Base-by-base conservation (phyloP, 768 basidiomycete genomes). In the Rossbeevera mucosa region DNA sequence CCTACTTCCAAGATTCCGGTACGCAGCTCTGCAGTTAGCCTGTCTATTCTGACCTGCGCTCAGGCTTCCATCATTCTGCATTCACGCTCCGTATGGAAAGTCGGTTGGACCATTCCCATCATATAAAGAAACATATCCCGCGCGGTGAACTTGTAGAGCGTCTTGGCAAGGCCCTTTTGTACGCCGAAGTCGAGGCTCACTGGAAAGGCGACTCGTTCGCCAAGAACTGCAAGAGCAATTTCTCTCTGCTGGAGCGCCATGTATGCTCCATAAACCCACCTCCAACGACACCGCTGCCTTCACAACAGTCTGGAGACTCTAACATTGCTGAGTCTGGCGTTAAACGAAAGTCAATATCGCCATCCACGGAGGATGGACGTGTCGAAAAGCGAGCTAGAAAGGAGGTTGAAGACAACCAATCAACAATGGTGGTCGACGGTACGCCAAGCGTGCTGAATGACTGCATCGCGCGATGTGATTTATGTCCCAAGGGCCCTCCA, bases 1-100 rank as follows among this genome's bases (percentile, higher is more conserved):
- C 91, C 2, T 93, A 91, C 63, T 81, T 93, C 57, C 76, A 84
- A 58, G 91, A 93, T 60, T 90, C 88, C 28, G 90, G 90, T 88
- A 18, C 50, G 44, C 26, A 29, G n/a, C 22, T 13, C 11, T 31
- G 36, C 13, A 24, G 28, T 44, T 45, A 16, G 14, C 48, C 20
- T 14, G 30, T 29, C 50, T 40, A 43, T 53, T 58, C 53, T 57
- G 20, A 54, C 50, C 44, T 24, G 30, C 13, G 25, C 11, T 36
- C 51, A 91, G 91, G 90, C 50, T 89, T 92, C 64, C 76, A 78
- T 30, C 91, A 93, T 63, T 82, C 89, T 26, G 89, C 91, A 6
- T 93, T 88, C 67, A 78, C 83, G n/a, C 73, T 93, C 26, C 81
- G 83, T 44, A 82, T 81, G 64, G 91, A 93, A 67, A 81, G 78